Conservation (phyloP, 1,284 basidiomycete genomes). For the Ceratobasidium sp. region DNA sequence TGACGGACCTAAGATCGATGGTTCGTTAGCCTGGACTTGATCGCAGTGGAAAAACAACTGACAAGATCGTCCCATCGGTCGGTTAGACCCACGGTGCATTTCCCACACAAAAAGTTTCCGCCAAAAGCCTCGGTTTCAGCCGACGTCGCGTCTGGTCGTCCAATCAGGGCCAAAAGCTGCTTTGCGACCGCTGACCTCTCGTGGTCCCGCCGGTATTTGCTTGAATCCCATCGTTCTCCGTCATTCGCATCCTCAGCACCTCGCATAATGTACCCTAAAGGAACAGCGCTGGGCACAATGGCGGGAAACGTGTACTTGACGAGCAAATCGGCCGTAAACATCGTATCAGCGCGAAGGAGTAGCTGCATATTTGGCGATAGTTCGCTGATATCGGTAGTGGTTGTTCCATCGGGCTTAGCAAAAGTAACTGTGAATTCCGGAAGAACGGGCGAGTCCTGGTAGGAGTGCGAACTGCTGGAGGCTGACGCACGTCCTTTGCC, state of each 20-base stretch:
- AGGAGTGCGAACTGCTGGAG: neutral
- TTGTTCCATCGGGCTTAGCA: neutral
- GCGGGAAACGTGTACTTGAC: neutral
- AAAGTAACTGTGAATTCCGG: neutral
- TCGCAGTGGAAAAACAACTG: neutral
- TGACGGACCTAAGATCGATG: neutral
- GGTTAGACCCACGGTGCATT: neutral
- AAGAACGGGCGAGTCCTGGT: neutral
- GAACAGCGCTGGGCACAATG: neutral
- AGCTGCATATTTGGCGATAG: neutral
- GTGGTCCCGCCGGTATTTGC: neutral
- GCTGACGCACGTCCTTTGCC: neutral
- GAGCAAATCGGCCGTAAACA: neutral
- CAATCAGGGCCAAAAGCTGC: neutral
- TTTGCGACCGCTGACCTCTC: conserved; percentile 2
- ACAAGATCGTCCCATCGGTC: neutral
- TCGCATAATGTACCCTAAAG: no score
- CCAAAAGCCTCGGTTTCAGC: conserved; percentile 4
- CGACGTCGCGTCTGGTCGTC: conserved; percentile 13
- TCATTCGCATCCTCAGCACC: neutral
- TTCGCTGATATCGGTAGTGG: neutral
- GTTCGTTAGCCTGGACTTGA: neutral
- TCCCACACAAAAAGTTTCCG: neutral
- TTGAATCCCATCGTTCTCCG: conserved; percentile 2
- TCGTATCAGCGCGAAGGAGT: conserved; percentile 19